Base-by-base conservation (phyloP, 2,329 filamentous ascomycete species). In the Colletotrichum sp. region DNA sequence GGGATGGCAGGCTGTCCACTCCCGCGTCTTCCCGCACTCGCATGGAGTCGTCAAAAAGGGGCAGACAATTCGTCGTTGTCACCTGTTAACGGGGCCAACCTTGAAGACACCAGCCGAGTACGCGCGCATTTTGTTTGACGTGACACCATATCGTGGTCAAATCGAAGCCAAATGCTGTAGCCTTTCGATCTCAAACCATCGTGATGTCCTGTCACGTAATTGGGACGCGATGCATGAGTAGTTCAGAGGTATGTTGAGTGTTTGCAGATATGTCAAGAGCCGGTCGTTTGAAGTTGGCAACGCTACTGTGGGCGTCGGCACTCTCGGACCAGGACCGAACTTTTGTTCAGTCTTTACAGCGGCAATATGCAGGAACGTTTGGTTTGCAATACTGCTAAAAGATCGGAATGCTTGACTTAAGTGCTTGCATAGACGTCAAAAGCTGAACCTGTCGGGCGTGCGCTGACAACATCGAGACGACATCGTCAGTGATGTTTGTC, bases 1-100 rank as follows among this genome's bases (percentile, higher is more conserved):
- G 73, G 73, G 73, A 75, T 73, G 73, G 43, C 73, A 75, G 73
- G 55, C 67, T 52, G 67, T 62, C 56, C 24, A 38, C 62, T n/a
- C 64, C 36, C 56, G 48, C n/a, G 34, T 62, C 63, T 30, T 68
- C 55, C 70, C 64, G 38, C 63, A 38, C 69, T 72, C 69, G 69
- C 69, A 74, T 63, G 56, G 43, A 32, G 16, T 62, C 56, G 43
- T 59, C 69, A 64, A n/a, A 67, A 73, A 48, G 12, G 48, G 56
- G 73, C 43, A 68, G 56, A 52, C 12, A 28, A 30, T 55, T 73
- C 62, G 62, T 24, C 32, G 32, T 21, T 72, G 55, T 56, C 21
- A 63, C 10, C n/a, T 8, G 21, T 12, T 36, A 36, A 56, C 38
- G 63, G 73, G 69, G 21, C 55, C 62, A 64, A 58, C 69, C 73